Evolutionary conservation across 176 grass and related monocot species (phyloP), one percentile per base, ranked within the genome.

Genomic region (Phoenix roebelenii): DNA sequence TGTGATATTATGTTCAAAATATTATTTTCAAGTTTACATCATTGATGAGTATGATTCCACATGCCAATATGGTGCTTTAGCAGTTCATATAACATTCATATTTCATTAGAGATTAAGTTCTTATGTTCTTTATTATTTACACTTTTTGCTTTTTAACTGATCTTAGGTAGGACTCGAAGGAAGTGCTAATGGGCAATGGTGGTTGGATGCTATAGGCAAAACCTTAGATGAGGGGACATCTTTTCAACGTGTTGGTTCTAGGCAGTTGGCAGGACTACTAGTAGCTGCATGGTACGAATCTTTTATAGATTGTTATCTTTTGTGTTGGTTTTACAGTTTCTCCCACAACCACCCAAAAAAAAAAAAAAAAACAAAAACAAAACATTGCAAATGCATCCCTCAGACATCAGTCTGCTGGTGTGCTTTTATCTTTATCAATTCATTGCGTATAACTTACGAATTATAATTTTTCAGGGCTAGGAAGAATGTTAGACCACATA

Each of bases 151-250:
- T 15, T 52, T 63, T 74, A 62, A 61, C 25, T 74, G 25, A 50
- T 75, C 74, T 53, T 77, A 96, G 92, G 92, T 96, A 85, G 92
- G 92, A 71, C 86, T 96, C 48, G 91, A 96, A 78, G 91, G 86
- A 44, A 96, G 91, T 76, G 79, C 83, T 24, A 90, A 96, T 57
- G 86, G 91, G 51, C 91, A 96, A 73, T 96, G 91, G 91, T 96
- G 91, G 91, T 87, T 96, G 74, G 86, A 87, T 19, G 77, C 85
- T 76, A 96, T 96, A 64, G 91, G 91, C 49, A 90, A 79, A 71
- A 85, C 86, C 15, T 74, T 96, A 77, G 86, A 85, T 53, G 86
- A 96, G 73, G 91, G 91, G 49, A 74, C 72, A 44, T 79, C 80
- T 12, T 96, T 96, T 75, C 81, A 91, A 32, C 87, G 83, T 68